Evolutionary conservation across 176 grass and related monocot species (phyloP), one percentile per base, ranked within the genome.

Genomic region (Cymbopogon citratus): DNA sequence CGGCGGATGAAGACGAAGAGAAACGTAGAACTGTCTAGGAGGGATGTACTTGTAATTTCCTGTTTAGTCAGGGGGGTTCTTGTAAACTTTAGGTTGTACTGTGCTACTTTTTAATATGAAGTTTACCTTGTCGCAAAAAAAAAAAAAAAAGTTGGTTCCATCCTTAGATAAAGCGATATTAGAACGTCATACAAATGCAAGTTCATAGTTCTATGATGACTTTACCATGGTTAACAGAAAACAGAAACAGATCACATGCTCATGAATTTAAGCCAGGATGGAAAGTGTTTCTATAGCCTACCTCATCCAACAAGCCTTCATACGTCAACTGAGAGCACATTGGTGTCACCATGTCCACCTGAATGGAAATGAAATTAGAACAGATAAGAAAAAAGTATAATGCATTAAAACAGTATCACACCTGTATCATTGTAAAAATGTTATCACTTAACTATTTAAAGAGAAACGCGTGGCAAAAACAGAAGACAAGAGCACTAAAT

Each of bases 301-400:
- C 95, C 95, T 98, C 92, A 89, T 98, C 95, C 27, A 95, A 74
- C 82, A 98, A 85, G 65, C 95, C 95, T 98, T 98, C 92, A 80
- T 98, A 98, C 28, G 92, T 95, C 85, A 98, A 84, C 84, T 93
- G 92, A 80, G 90, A 95, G 75, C 95, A 98, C 95, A 98, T 93
- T 12, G 92, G 95, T 77, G 95, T 98, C 79, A 98, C 88, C 92
- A 98, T 88, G 86, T 95, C 95, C 85, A 98, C 95, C 92, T 98
- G 86, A 78, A 84, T 69, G 12, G 21, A 51, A 59, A 54, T 78
- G 68, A 85, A 15, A 75, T 34, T 4, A 51, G 43, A 26, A 49
- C 45, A 56, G 7, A 75, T 77, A 70, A 78, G 12, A 38, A 66
- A 83, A 83, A 79, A 39, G 19, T 25, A 69, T 7, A 29, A 89